Evolutionary conservation across 768 basidiomycete genomes (phyloP).

Genomic region (Serendipita sp.): DNA sequence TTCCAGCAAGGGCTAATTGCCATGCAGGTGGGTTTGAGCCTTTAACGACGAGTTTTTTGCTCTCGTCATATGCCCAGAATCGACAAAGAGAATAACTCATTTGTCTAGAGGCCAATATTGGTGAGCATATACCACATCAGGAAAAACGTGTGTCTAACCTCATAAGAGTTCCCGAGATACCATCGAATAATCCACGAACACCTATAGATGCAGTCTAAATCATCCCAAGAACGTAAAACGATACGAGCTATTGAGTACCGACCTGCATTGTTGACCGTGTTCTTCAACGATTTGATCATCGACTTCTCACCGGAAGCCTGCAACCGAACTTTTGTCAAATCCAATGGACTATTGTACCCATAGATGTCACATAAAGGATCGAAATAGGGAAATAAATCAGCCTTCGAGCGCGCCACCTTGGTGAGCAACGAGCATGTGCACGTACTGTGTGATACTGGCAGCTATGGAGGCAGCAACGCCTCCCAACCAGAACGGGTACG

Average conservation of each 20-base stretch:
- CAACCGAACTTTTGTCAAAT: constrained; percentile 81
- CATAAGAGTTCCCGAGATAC: constrained; percentile 76
- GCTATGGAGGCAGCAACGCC: constrained; percentile 75
- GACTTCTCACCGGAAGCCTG: constrained; percentile 87
- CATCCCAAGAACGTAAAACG: not conserved
- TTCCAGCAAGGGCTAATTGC: constrained; percentile 67
- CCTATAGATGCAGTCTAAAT: not conserved
- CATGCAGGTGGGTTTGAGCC: constrained; percentile 58
- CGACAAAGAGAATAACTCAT: constrained; percentile 85
- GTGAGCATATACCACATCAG: not conserved
- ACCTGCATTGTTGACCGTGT: constrained; percentile 72
- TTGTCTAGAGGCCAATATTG: constrained; percentile 24
- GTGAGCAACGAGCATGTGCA: constrained; percentile 6
- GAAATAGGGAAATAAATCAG: not conserved
- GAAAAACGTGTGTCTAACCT: constrained; percentile 19
- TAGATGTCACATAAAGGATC: not conserved
- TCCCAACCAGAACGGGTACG: constrained; percentile 78
- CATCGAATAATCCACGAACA: constrained; percentile 62
- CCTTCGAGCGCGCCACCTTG: not conserved
- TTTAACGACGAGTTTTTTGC: constrained; percentile 54
- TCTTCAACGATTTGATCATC: constrained; percentile 69
- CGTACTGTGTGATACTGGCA: constrained; percentile 75
- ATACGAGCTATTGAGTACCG: constrained; percentile 4
- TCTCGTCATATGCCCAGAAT: constrained; percentile 90
- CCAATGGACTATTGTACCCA: constrained; percentile 40